A percentile compares a stretch with the other conserved stretches of the same genome.
Evolutionary conservation across 805 yeast genomes (phyloP).

Genomic region (Yarrowia sp.): DNA sequence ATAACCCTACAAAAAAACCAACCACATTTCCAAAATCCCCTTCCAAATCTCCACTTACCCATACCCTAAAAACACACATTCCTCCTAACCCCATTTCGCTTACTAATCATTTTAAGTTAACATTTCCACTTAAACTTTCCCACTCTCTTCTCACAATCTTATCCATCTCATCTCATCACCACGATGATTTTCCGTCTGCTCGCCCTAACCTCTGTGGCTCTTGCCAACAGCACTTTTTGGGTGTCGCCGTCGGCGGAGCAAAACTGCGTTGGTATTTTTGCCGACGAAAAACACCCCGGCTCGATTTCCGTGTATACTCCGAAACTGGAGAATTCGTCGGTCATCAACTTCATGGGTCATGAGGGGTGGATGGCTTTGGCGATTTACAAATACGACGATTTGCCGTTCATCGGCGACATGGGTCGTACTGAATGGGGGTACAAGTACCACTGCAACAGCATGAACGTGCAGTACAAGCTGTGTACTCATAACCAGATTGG

Average conservation of each 20-base stretch:
- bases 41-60: too few relatives aligned
- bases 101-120: too few relatives aligned
- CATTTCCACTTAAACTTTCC: too few relatives aligned
- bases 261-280: constrained; percentile 22
- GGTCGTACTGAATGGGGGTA: constrained; percentile 28
- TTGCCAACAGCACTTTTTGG: constrained; percentile 8
- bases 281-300: neutral
- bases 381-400: constrained; percentile 24
- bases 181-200: neutral
- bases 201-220: neutral
- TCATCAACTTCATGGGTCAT: constrained; percentile 35
- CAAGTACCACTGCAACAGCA: constrained; percentile 28
- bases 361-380: constrained; percentile 37
- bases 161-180: constrained; percentile 22
- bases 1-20: too few relatives aligned
- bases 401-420: constrained; percentile 15
- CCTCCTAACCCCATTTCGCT: too few relatives aligned
- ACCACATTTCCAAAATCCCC: too few relatives aligned
- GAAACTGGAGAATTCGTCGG: neutral
- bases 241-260: constrained; percentile 2
- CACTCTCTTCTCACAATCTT: neutral
- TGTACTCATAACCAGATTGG: constrained; percentile 27
- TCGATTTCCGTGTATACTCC: constrained; percentile 7
- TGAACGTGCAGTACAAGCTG: constrained; percentile 36
- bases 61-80: too few relatives aligned